These are phyloP conservation scores for Rhizodiscina lignyota DNA, from an alignment of 495 filamentous ascomycete species.

Conservation along the genomic window DNA sequence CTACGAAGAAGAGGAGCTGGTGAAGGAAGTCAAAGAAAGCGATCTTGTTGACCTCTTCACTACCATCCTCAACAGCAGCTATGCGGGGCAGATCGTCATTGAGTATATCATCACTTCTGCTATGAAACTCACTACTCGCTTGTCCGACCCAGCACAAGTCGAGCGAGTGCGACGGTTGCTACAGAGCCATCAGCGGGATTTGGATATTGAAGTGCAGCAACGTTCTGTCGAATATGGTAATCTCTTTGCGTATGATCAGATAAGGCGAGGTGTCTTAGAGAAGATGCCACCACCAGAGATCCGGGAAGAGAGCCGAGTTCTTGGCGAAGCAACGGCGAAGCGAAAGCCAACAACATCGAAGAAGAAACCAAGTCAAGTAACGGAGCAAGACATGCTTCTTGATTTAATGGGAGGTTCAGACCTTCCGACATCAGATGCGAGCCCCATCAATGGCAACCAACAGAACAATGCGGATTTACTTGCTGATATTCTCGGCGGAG, in stretches of 20 bases:
- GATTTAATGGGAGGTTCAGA: slow-evolving; percentile 83
- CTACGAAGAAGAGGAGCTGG: slow-evolving; percentile 90
- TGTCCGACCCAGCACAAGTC: slow-evolving; percentile 66
- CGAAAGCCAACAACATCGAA: slow-evolving; percentile 56
- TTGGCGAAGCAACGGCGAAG: slow-evolving; percentile 78
- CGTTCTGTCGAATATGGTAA: slow-evolving; percentile 89
- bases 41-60: slow-evolving; percentile 84
- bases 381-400: slow-evolving; percentile 79
- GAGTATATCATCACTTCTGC: slow-evolving; percentile 92
- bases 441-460: slow-evolving; percentile 41
- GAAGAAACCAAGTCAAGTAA: slow-evolving; percentile 57
- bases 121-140: slow-evolving; percentile 86
- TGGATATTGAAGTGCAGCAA: slow-evolving; percentile 93
- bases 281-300: slow-evolving; percentile 97
- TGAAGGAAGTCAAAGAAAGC: slow-evolving; percentile 73
- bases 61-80: slow-evolving; percentile 84
- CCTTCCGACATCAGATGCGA: slow-evolving; percentile 33
- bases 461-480: slow-evolving; percentile 72
- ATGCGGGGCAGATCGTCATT: slow-evolving; percentile 70
- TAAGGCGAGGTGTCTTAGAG: slow-evolving; percentile 80
- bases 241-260: slow-evolving; percentile 74
- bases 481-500: slow-evolving; percentile 63
- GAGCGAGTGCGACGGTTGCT: slow-evolving; percentile 71
- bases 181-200: slow-evolving; percentile 53
- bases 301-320: slow-evolving; percentile 75